These are phyloP conservation scores for Theileria annulata DNA, from an alignment of 169 alveolate genomes.

Conservation along the genomic window DNA sequence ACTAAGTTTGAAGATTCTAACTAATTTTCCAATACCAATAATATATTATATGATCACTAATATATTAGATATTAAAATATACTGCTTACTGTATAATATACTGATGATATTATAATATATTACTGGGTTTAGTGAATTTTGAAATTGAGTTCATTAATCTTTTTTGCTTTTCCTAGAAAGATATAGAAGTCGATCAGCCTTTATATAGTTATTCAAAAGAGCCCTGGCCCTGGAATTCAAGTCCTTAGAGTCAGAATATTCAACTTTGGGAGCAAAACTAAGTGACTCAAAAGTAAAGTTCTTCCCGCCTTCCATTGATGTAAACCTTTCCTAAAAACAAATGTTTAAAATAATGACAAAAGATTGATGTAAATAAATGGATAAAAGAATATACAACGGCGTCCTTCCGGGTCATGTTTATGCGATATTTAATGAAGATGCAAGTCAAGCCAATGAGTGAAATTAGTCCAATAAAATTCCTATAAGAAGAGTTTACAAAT, in stretches of 20 bases:
- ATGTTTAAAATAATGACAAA: not conserved
- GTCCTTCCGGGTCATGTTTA: slow-evolving; percentile 31
- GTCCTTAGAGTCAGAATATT: slow-evolving; percentile 14
- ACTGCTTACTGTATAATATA: not conserved
- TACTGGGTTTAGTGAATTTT: too few relatives aligned
- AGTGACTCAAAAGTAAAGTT: slow-evolving; percentile 28
- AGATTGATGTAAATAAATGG: not conserved
- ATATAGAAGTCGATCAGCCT: not conserved
- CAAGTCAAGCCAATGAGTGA: not conserved
- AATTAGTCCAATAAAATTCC: slow-evolving; percentile 16
- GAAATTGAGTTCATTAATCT: not conserved
- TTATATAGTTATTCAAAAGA: not conserved
- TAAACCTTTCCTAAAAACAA: slow-evolving; percentile 46
- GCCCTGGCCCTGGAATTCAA: slow-evolving; percentile 1
- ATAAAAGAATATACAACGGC: slow-evolving; percentile 33
- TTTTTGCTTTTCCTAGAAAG: not conserved
- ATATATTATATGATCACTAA: not conserved
- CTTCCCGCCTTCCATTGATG: slow-evolving; percentile 49
- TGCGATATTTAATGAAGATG: slow-evolving; percentile 19
- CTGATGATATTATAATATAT: not conserved
- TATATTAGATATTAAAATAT: too few relatives aligned
- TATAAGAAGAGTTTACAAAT: not conserved
- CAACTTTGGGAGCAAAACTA: slow-evolving; percentile 58
- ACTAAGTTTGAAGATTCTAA: not conserved
- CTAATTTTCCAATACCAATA: not conserved